A percentile compares a stretch with the other conserved stretches of the same genome.
phyloP scores from a whole-genome alignment of 805 yeast species.

The Kuraishia hungarica region DNA sequence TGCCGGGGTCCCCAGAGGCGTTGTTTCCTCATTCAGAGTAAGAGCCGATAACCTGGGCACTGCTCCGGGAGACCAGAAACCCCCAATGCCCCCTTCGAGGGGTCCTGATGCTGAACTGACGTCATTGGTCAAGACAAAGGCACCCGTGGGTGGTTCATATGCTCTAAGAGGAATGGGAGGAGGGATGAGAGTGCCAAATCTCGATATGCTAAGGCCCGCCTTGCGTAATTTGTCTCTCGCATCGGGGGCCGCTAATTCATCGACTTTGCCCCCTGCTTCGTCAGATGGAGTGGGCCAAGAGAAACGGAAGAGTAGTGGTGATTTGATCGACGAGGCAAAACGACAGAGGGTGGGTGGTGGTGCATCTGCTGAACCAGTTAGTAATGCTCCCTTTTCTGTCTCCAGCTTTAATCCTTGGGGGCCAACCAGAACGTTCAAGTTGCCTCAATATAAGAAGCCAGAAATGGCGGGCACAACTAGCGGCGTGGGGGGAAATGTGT shows the following conservation, averaged over 20 bases:
- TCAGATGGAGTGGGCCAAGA: conserved; percentile 8
- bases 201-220: conserved; percentile 1
- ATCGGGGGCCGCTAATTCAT: not conserved
- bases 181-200: not conserved
- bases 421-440: not conserved
- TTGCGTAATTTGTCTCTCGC: conserved; percentile 9
- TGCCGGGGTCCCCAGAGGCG: conserved; percentile 19
- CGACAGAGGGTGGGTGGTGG: not conserved
- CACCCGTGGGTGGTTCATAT: not conserved
- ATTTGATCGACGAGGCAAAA: not conserved
- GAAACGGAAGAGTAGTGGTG: conserved; percentile 9
- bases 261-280: not conserved
- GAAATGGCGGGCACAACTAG: conserved; percentile 1
- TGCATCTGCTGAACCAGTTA: not conserved
- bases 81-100: conserved; percentile 6
- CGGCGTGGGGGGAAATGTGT: too few species aligned
- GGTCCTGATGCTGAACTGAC: conserved; percentile 15
- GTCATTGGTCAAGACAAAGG: conserved; percentile 4
- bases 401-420: not conserved
- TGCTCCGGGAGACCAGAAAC: not conserved
- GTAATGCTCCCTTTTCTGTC: not conserved
- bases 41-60: conserved; percentile 6
- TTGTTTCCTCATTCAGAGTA: conserved; percentile 21
- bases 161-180: not conserved
- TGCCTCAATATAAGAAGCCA: conserved; percentile 24